These are phyloP conservation scores for Jasminum sambac DNA, from an alignment of 257 asterid species.

Conservation along the genomic window DNA sequence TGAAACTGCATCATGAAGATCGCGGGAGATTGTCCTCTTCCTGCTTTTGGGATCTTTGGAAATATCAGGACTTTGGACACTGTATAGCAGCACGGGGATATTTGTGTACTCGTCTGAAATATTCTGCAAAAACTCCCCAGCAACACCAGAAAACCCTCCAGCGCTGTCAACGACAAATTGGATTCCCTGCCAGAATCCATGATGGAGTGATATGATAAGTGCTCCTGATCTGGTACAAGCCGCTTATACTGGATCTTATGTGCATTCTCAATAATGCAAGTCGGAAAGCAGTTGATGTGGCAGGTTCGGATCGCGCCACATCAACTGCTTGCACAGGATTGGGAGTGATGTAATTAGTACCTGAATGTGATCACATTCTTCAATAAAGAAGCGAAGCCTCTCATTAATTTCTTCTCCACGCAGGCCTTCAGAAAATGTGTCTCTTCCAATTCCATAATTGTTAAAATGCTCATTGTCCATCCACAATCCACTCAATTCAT, in stretches of 20 bases:
- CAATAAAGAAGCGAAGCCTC: conserved; percentile 88
- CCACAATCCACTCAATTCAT: conserved; percentile 79
- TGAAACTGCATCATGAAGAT: conserved; percentile 86
- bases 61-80: conserved; percentile 56
- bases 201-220: background rate
- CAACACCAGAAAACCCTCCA: conserved; percentile 91
- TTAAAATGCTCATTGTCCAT: conserved; percentile 51
- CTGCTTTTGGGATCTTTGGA: conserved; percentile 42
- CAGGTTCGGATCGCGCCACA: too few species aligned
- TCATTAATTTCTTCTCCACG: conserved; percentile 82
- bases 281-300: too few species aligned
- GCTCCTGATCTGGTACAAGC: background rate
- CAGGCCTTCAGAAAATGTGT: conserved; percentile 47
- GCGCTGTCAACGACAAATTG: conserved; percentile 79
- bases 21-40: conserved; percentile 47
- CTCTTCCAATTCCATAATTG: conserved; percentile 80
- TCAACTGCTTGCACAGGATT: background rate
- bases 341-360: conserved; percentile 28
- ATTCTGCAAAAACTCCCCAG: conserved; percentile 75
- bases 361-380: conserved; percentile 97
- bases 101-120: conserved; percentile 91
- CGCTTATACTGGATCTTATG: background rate
- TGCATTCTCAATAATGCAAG: too few species aligned
- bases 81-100: conserved; percentile 74
- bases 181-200: conserved; percentile 69